phyloP scores from a whole-genome alignment of 768 basidiomycete species.

The Tricholoma sp. region DNA sequence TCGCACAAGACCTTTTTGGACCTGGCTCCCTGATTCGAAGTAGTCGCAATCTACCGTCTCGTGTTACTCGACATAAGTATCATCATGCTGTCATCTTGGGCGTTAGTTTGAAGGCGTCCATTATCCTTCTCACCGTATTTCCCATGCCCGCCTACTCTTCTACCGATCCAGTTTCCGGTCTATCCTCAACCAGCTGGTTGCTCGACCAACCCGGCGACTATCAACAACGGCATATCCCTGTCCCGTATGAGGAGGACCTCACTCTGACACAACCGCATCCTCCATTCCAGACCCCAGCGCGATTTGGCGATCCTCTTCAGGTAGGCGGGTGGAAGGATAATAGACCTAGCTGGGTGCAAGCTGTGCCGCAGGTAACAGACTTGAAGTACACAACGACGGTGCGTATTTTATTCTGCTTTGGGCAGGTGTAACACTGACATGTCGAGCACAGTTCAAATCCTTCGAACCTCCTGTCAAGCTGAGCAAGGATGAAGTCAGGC shows the following conservation, averaged over 20 bases:
- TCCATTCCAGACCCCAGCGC: neutral
- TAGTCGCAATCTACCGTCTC: too few relatives aligned
- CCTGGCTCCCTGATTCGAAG: neutral
- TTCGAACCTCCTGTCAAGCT: neutral
- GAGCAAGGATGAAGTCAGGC: neutral
- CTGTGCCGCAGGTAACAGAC: neutral
- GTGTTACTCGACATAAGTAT: too few relatives aligned
- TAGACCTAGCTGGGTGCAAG: neutral
- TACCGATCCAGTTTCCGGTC: neutral
- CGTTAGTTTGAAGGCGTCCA: neutral
- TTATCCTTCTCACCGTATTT: neutral
- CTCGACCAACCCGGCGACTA: neutral
- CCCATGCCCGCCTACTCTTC: neutral
- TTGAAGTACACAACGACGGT: neutral
- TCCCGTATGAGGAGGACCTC: too few relatives aligned
- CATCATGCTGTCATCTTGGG: too few relatives aligned
- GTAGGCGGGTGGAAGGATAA: neutral
- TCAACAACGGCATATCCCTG: neutral
- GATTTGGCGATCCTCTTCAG: neutral
- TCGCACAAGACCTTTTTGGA: neutral
- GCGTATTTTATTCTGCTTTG: neutral
- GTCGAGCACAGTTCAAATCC: neutral
- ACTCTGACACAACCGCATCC: neutral
- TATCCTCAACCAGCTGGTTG: too few relatives aligned
- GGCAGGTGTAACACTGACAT: neutral